These are phyloP conservation scores for Evansstolkia leycettana DNA, from an alignment of 495 filamentous ascomycete species.

Conservation along the genomic window DNA sequence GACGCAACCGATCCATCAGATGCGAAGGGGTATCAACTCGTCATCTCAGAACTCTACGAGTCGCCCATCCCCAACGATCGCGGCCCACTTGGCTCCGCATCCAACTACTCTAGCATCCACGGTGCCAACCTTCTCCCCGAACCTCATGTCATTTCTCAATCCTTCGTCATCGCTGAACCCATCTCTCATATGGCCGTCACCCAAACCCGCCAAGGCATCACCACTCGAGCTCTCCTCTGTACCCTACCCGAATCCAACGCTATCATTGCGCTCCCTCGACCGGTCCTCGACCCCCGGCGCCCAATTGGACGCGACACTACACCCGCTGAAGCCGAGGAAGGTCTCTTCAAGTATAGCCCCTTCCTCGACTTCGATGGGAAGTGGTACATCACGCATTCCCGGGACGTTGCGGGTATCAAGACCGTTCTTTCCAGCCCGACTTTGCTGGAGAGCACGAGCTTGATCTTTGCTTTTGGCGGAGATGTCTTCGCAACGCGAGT, in stretches of 20 bases:
- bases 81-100: conserved; percentile 54
- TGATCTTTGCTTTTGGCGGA: conserved; percentile 77
- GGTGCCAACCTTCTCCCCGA: conserved; percentile 31
- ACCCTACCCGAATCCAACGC: conserved; percentile 56
- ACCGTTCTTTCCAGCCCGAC: conserved; percentile 62
- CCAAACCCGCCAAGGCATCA: conserved; percentile 87
- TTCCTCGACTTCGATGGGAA: conserved; percentile 75
- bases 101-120: conserved; percentile 62
- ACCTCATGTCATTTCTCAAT: conserved; percentile 66
- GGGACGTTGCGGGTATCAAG: conserved; percentile 66
- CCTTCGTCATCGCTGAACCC: conserved; percentile 63
- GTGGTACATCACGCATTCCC: conserved; percentile 67
- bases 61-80: conserved; percentile 74
- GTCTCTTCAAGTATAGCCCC: conserved; percentile 62
- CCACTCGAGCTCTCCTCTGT: conserved; percentile 68
- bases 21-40: conserved; percentile 75
- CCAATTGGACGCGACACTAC: conserved; percentile 78
- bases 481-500: conserved; percentile 84
- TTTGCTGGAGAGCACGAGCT: conserved; percentile 80
- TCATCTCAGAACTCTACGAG: conserved; percentile 83
- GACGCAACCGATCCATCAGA: conserved; percentile 39
- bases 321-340: conserved; percentile 68
- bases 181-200: conserved; percentile 74
- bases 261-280: conserved; percentile 67
- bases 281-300: conserved; percentile 73